A percentile compares a stretch with the other conserved stretches of the same genome.
phyloP scores from a whole-genome alignment of 2,329 filamentous ascomycete genomes.

The Diaporthe batatas region DNA sequence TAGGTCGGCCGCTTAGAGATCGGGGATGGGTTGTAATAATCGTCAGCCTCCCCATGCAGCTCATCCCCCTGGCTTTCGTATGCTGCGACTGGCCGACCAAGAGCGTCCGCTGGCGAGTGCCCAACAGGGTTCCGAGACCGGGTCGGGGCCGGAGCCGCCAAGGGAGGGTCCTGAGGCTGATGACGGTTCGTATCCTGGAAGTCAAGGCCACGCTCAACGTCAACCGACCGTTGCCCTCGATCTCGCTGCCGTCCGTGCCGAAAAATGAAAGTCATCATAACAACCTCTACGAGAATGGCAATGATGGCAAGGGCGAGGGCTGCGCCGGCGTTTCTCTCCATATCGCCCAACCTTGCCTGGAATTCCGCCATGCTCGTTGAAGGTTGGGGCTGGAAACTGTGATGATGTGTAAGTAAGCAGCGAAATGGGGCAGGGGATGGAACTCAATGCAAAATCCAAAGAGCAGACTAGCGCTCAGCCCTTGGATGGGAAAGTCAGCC shows the following conservation, averaged over 20 bases:
- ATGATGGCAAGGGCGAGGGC: not conserved
- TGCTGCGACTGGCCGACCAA: not conserved
- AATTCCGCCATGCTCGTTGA: not conserved
- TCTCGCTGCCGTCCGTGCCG: not conserved
- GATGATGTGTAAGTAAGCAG: not conserved
- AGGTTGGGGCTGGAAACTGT: not conserved
- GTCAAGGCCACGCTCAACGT: not conserved
- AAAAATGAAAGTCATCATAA: not conserved
- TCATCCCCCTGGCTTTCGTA: not conserved
- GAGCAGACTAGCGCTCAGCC: not conserved
- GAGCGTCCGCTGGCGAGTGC: not conserved
- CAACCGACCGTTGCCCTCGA: not conserved
- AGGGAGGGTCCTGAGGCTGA: not conserved
- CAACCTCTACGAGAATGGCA: not conserved
- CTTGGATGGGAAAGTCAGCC: not conserved
- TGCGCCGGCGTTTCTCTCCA: not conserved
- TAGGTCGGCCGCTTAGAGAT: not conserved
- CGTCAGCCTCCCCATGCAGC: not conserved
- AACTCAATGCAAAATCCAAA: not conserved
- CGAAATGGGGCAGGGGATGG: not conserved
- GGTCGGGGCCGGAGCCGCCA: not conserved
- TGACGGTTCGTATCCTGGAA: not conserved
- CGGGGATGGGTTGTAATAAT: not conserved
- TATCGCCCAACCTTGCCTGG: not conserved
- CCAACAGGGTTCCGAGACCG: not conserved